Base-by-base conservation (phyloP, 2,329 filamentous ascomycete genomes). In the Tolypocladium capitatum region DNA sequence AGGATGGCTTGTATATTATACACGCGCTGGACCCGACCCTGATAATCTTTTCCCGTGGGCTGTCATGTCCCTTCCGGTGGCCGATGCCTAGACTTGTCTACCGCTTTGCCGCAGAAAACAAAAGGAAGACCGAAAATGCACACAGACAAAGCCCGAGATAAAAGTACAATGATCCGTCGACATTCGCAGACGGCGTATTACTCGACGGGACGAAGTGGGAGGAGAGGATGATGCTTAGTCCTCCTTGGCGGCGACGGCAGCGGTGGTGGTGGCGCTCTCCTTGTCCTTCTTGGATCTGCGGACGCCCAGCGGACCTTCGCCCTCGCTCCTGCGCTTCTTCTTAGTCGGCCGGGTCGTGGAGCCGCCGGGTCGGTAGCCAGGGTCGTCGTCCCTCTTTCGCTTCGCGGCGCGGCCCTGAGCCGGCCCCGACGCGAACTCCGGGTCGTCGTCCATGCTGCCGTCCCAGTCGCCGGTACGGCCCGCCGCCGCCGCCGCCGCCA, bases 341-440 rank as follows among this genome's bases (percentile, higher is more conserved):
- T 80, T 81, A 0, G 65, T 63, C 18, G 74, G 74, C 35, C 75
- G 67, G 34, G 68, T 72, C 2, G 68, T 69, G 2, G 76, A 77
- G 3, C 73, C 73, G 53, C 79, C 78, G 3, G 78, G 76, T 49
- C 76, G 69, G 58, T 81, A 81, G 4, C 77, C 76, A 0, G 65
- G 62, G 51, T 82, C 78, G 8, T 81, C 78, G 32, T 79, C 76
- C 28, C 76, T 68, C 69, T 80, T 80, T 50, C 73, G 69, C 61
- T 74, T 74, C 35, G 63, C 38, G 24, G 24, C 58, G 13, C 64
- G 55, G 34, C 53, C 57, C 8, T 41, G 38, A 6, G 61, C 60
- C 6, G 58, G 62, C 36, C 58, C 71, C 47, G 63, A 60, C 27
- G 58, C 52, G 30, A 58, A 52, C 6, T 65, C 63, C 10, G 50